Conservation (phyloP, 2,329 filamentous ascomycete species). For the Cladophialophora immunda region DNA sequence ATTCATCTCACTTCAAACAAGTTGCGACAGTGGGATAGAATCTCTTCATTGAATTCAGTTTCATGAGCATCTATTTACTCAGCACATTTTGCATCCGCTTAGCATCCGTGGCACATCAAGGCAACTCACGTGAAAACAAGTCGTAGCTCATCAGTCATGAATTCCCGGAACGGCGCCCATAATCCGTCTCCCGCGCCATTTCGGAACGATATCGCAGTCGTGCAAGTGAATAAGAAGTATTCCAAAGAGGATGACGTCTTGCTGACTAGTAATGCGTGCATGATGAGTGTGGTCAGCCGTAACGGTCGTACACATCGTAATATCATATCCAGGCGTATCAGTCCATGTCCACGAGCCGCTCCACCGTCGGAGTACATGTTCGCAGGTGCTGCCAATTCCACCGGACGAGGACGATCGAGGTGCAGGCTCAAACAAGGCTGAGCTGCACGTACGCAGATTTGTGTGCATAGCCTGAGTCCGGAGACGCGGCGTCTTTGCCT, state of each 20-base stretch:
- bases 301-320: slow-evolving; percentile 6
- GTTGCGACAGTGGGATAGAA: not conserved
- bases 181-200: not conserved
- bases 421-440: slow-evolving; percentile 15
- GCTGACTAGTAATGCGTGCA: not conserved
- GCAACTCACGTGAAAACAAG: not conserved
- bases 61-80: not conserved
- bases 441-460: slow-evolving; percentile 34
- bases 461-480: slow-evolving; percentile 42
- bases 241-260: slow-evolving; percentile 9
- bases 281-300: slow-evolving; percentile 3
- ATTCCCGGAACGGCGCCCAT: not conserved
- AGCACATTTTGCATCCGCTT: not conserved
- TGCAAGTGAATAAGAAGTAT: slow-evolving; percentile 7
- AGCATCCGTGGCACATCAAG: slow-evolving; percentile 9
- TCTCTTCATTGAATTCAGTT: not conserved
- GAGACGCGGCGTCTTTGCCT: slow-evolving; percentile 39
- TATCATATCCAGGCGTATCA: slow-evolving; percentile 18
- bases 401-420: not conserved
- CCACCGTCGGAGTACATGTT: not conserved
- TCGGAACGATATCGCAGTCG: slow-evolving; percentile 3
- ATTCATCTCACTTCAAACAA: not conserved
- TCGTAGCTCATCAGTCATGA: slow-evolving; percentile 22
- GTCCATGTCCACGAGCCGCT: not conserved
- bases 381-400: not conserved